A percentile compares a stretch with the other conserved stretches of the same genome.
Conservation (phyloP, 768 basidiomycete species). For the Mycena haematopus region DNA sequence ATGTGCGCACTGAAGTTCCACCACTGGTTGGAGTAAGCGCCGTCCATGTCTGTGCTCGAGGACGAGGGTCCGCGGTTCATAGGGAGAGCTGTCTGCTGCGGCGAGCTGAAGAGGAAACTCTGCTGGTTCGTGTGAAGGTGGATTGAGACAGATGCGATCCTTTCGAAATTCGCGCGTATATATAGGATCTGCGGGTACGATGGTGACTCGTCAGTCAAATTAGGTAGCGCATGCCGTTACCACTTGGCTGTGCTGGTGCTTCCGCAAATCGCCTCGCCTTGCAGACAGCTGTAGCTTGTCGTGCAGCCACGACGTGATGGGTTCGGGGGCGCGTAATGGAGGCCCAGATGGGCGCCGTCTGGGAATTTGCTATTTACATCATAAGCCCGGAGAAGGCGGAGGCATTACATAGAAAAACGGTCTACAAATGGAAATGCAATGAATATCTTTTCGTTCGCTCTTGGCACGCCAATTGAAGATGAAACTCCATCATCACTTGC, state of each 20-base stretch:
- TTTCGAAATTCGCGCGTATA: neutral
- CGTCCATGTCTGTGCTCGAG: neutral
- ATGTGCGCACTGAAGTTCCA: slow-evolving; percentile 7
- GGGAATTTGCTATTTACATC: neutral
- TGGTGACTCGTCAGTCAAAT: neutral
- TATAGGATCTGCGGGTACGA: slow-evolving; percentile 11
- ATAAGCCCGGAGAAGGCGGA: neutral
- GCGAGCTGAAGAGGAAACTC: slow-evolving; percentile 7
- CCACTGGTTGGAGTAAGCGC: neutral
- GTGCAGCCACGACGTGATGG: slow-evolving; percentile 10
- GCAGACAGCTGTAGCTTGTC: slow-evolving; percentile 21
- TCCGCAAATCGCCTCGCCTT: slow-evolving; percentile 5
- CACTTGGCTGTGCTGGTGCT: neutral
- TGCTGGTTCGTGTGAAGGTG: neutral
- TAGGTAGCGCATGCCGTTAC: slow-evolving; percentile 6
- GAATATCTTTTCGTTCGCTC: no score
- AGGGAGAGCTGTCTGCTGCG: neutral
- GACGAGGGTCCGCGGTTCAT: neutral
- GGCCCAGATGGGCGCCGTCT: slow-evolving; percentile 4
- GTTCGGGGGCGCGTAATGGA: neutral
- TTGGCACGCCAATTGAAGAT: no score
- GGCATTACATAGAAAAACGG: no score
- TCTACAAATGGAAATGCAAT: no score
- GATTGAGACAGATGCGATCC: neutral
- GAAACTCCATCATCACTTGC: no score